Percentiles rank a stretch among this genome's conserved stretches.
Conservation (phyloP, 192 early-diverging fungal species). For the Endogone sp. region DNA sequence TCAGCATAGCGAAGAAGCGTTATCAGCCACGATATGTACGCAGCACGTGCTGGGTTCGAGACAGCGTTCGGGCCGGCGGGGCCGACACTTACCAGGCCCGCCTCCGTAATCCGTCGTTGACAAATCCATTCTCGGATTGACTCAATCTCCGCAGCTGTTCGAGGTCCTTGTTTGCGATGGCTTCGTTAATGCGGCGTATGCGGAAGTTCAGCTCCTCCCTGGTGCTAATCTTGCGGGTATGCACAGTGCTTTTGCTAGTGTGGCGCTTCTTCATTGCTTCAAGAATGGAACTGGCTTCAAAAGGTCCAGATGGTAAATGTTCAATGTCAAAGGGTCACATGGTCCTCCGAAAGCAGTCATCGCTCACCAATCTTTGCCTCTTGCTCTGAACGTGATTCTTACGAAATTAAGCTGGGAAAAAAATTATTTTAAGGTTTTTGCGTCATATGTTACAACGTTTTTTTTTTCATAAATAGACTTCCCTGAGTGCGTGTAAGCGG, state of each 20-base stretch:
- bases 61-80: neutral
- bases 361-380: too few species aligned
- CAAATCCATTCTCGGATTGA: conserved; percentile 33
- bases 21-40: neutral
- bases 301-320: too few species aligned
- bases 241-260: neutral
- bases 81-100: conserved; percentile 33
- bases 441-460: too few species aligned
- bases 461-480: too few species aligned
- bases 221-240: neutral
- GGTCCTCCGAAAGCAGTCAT: too few species aligned
- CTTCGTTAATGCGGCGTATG: conserved; percentile 38
- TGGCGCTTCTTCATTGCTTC: neutral
- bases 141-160: conserved; percentile 16
- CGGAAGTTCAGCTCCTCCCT: conserved; percentile 25
- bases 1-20: too few species aligned
- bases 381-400: too few species aligned
- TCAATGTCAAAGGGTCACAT: too few species aligned
- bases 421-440: too few species aligned
- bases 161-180: conserved; percentile 22
- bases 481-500: too few species aligned
- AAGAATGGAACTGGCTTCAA: too few species aligned
- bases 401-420: too few species aligned
- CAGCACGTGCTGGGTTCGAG: neutral
- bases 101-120: conserved; percentile 41